phyloP scores from a whole-genome alignment of 2,329 filamentous ascomycete species.

The Colletotrichum gloeosporioides region DNA sequence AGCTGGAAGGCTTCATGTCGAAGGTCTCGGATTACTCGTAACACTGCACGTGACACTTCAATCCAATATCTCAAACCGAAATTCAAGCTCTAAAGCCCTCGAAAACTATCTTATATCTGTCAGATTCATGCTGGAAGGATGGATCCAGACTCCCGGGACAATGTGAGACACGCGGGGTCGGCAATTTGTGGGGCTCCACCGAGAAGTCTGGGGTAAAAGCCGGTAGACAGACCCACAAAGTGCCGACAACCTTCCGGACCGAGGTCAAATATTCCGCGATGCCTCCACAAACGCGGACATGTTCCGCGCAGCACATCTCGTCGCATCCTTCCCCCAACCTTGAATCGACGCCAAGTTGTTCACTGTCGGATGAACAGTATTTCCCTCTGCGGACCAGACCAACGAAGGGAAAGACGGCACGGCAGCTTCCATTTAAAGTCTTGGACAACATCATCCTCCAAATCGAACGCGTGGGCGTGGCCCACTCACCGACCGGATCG shows the following conservation, averaged over 20 bases:
- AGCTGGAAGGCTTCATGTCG: slow-evolving; percentile 49
- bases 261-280: neutral
- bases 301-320: neutral
- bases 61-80: neutral
- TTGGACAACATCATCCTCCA: slow-evolving; percentile 11
- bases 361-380: neutral
- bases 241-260: neutral
- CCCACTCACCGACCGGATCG: neutral
- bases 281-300: neutral
- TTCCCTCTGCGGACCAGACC: neutral
- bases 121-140: neutral
- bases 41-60: neutral
- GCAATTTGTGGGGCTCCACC: neutral
- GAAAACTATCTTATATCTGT: neutral
- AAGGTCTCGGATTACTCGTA: neutral
- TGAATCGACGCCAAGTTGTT: neutral
- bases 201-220: neutral
- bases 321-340: neutral
- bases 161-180: neutral
- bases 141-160: neutral
- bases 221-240: neutral
- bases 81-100: neutral
- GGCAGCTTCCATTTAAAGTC: neutral
- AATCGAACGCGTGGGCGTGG: neutral
- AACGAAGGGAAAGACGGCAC: neutral